These are phyloP conservation scores for Platanthera zijinensis DNA, from an alignment of 106 monocot species.

Conservation along the genomic window DNA sequence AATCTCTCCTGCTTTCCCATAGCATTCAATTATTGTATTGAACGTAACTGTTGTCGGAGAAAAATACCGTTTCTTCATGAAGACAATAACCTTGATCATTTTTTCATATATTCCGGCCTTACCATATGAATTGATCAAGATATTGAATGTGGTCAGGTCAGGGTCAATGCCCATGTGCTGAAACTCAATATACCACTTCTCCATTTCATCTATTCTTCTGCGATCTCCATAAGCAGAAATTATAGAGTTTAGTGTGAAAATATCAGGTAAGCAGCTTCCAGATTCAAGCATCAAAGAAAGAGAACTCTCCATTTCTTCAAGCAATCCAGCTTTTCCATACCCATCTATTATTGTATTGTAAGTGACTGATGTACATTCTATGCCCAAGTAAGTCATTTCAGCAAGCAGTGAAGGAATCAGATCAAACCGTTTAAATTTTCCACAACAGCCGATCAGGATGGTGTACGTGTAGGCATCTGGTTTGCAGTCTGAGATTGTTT, in stretches of 20 bases:
- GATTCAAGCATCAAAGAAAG: constrained; percentile 63
- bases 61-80: constrained; percentile 75
- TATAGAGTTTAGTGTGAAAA: constrained; percentile 74
- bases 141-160: constrained; percentile 77
- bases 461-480: constrained; percentile 83
- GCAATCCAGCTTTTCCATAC: constrained; percentile 73
- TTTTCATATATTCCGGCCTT: constrained; percentile 46
- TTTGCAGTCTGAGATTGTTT: constrained; percentile 56
- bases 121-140: constrained; percentile 85
- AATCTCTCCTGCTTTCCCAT: constrained; percentile 61
- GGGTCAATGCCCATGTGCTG: constrained; percentile 74
- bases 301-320: constrained; percentile 67
- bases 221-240: constrained; percentile 63
- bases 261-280: constrained; percentile 61
- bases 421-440: constrained; percentile 55
- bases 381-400: constrained; percentile 78
- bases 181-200: constrained; percentile 75
- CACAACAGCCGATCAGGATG: constrained; percentile 58
- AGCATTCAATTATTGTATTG: constrained; percentile 75
- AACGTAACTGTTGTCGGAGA: constrained; percentile 60
- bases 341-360: constrained; percentile 83
- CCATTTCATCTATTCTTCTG: constrained; percentile 60
- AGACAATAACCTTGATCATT: constrained; percentile 51
- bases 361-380: constrained; percentile 57
- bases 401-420: constrained; percentile 39